Conservation (phyloP, 768 basidiomycete species). For the Lyophyllum decastes region DNA sequence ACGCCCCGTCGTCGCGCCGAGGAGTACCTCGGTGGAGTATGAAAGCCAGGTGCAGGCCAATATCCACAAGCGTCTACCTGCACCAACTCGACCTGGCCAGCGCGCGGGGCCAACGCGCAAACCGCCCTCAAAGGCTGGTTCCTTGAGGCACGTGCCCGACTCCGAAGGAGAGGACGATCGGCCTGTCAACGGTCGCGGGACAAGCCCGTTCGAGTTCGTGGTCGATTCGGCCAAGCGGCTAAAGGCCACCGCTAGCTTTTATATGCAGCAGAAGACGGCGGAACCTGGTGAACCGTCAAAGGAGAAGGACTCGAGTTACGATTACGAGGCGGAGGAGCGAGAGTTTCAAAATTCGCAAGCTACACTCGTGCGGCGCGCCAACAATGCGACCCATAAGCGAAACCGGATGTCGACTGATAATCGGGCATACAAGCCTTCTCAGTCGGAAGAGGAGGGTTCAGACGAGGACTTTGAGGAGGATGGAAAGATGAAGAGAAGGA, state of each 20-base stretch:
- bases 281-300: slow-evolving; percentile 50
- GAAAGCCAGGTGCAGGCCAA: slow-evolving; percentile 62
- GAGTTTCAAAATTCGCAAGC: slow-evolving; percentile 50
- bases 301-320: slow-evolving; percentile 60
- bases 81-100: slow-evolving; percentile 32
- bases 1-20: slow-evolving; percentile 47
- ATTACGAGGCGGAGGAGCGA: slow-evolving; percentile 76
- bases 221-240: slow-evolving; percentile 57
- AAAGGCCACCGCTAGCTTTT: slow-evolving; percentile 58
- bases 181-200: slow-evolving; percentile 48
- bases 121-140: slow-evolving; percentile 55
- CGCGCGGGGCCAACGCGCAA: slow-evolving; percentile 35
- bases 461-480: slow-evolving; percentile 60
- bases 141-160: slow-evolving; percentile 63
- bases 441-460: slow-evolving; percentile 62
- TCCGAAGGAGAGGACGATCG: slow-evolving; percentile 62
- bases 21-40: slow-evolving; percentile 81
- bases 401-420: slow-evolving; percentile 76
- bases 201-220: slow-evolving; percentile 68
- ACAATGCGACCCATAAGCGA: slow-evolving; percentile 40
- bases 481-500: slow-evolving; percentile 52
- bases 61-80: slow-evolving; percentile 51
- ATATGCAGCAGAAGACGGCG: slow-evolving; percentile 61
- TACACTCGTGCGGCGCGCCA: slow-evolving; percentile 19
- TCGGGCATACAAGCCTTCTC: slow-evolving; percentile 75